Evolutionary conservation across 192 early-diverging fungal genomes (phyloP), one percentile per base, ranked within the genome.

Genomic region (Bifiguratus adelaidae): DNA sequence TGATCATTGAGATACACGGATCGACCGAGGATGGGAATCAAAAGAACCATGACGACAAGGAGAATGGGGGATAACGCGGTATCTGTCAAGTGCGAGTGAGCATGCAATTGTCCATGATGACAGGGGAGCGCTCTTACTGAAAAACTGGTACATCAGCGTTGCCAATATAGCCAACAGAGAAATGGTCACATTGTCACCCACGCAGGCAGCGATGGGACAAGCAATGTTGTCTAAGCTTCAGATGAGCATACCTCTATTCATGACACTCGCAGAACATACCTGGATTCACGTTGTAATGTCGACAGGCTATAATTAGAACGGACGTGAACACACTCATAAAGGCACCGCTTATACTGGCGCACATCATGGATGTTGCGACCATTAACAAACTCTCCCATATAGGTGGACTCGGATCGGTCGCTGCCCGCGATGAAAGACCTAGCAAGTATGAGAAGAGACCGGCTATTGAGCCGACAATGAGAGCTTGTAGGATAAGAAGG

Each of bases 121-220:
- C n/a, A n/a, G n/a, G n/a, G n/a, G n/a, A n/a, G n/a, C n/a, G n/a
- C n/a, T n/a, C n/a, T n/a, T n/a, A n/a, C n/a, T n/a, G n/a, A n/a
- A n/a, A n/a, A n/a, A n/a, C n/a, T n/a, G n/a, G n/a, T n/a, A n/a
- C n/a, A n/a, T n/a, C n/a, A n/a, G n/a, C n/a, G n/a, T n/a, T 22
- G 83, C 70, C 36, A 86, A 53, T 16, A 83, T 73, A 24, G 78
- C 53, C 22, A 86, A 51, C n/a, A n/a, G n/a, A n/a, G n/a, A n/a
- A n/a, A n/a, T n/a, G 2, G 83, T 86, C 8, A 86, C 65, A 36
- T 86, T 67, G 64, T 86, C 83, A 21, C 83, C 83, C 48, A 86
- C 58, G 3, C 71, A 75, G 7, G 83, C 81, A 22, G 83, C 83
- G 53, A 86, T 60, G 9, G 83, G 83, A 22, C 81, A 83, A n/a